Percentiles rank a stretch among this genome's conserved stretches.
Conservation (phyloP, 139 green algal genomes). For the Pseudopediastrum boryanum region DNA sequence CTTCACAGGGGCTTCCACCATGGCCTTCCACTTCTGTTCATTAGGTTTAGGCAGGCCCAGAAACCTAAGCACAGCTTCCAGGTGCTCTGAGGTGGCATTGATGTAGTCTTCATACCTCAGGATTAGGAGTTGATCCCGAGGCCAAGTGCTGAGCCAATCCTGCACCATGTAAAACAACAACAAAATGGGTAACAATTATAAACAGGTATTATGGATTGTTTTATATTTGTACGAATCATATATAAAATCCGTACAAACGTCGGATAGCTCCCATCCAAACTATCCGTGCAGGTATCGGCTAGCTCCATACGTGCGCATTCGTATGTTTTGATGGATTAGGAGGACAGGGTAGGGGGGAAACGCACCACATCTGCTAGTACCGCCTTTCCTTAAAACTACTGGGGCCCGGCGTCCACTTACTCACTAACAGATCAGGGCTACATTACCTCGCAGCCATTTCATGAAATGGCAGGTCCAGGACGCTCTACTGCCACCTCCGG, state of each 20-base stretch:
- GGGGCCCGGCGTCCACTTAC: too few relatives aligned
- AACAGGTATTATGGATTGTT: background rate
- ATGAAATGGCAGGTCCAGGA: too few relatives aligned
- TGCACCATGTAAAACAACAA: conserved; percentile 8
- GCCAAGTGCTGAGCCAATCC: conserved; percentile 56
- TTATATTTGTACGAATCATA: background rate
- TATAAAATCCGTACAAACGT: background rate
- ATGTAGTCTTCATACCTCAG: conserved; percentile 66
- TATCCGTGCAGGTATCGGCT: background rate
- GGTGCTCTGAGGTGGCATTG: conserved; percentile 38
- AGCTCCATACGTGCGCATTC: background rate
- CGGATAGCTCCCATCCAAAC: background rate
- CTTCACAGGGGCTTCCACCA: background rate
- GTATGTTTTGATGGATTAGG: background rate
- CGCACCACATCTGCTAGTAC: too few relatives aligned
- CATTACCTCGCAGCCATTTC: too few relatives aligned
- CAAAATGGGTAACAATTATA: background rate
- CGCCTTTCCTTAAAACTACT: too few relatives aligned
- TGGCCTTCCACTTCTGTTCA: conserved; percentile 5
- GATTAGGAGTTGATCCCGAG: conserved; percentile 59
- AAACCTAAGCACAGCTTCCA: conserved; percentile 45
- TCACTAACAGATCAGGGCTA: too few relatives aligned
- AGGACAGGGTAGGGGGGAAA: too few relatives aligned
- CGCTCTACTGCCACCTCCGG: too few relatives aligned
- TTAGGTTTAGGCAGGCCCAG: conserved; percentile 19